Base-by-base conservation (phyloP, 257 asterid species). In the Ehretia macrophylla region DNA sequence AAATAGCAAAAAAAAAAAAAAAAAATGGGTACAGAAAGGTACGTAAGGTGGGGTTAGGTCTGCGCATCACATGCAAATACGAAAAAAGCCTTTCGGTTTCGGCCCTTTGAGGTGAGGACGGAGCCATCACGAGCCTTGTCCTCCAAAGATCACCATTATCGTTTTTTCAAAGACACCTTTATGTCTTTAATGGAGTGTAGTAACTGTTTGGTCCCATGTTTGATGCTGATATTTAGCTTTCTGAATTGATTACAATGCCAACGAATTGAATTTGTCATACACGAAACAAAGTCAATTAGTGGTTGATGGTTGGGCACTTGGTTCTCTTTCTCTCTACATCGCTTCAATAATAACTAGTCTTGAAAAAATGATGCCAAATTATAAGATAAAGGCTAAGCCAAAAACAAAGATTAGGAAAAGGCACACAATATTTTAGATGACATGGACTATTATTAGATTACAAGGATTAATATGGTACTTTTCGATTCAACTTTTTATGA, bases 61-160 rank as follows among this genome's bases (percentile, higher is more conserved):
- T 11, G 60, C 8, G 47, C 21, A 58, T 83, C 91, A 86, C 91
- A 83, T 79, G 86, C 75, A 66, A 50, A 59, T 38, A 49, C 22
- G 47, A 72, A 55, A 50, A 64, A 68, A 53, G 16, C 63, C n/a
- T n/a, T n/a, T n/a, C n/a, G n/a, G n/a, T 67, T 50, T 56, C 42
- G 21, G 56, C 68, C 73, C 23, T 48, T n/a, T n/a, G n/a, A n/a
- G n/a, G n/a, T 55, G 70, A 18, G 17, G 38, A 14, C 37, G 67
- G 60, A 56, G 58, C 74, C 68, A 73, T 67, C 80, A 81, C 79
- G 81, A 69, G 79, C 67, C 48, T 2, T 68, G 80, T 75, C 74
- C 67, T 62, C 38, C 17, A 50, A 45, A 21, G 61, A 23, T 35
- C 63, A 40, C 19, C 56, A 51, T 32, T 47, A 51, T 61, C 39